Evolutionary conservation across 2,329 filamentous ascomycete species (phyloP), one percentile per base, ranked within the genome.

Genomic region (Coniochaeta sp.): DNA sequence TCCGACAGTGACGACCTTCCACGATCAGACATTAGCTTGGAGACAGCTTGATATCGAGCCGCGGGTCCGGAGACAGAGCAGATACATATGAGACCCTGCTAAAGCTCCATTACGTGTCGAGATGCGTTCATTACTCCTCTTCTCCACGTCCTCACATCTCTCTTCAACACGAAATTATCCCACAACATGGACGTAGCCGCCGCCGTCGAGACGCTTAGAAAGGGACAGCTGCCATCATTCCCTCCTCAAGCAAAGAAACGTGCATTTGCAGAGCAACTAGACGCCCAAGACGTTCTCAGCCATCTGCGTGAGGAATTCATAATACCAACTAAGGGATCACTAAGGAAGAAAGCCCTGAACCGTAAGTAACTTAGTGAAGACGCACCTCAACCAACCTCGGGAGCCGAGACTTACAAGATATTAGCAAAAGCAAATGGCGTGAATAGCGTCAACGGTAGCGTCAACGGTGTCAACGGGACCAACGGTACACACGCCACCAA

Each of bases 311-410:
- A 82, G 22, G 79, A 92, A 58, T 96, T 92, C 65, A 77, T 86
- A 47, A 83, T 95, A 45, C 91, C 91, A 0, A 86, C 86, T 3
- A 89, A 83, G 65, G 73, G 72, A 9, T 88, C 91, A 35, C 68
- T 94, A 45, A 83, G 78, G 64, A 79, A 86, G 57, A 85, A 75
- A 56, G 81, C 76, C 0, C 66, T 88, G 9, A 67, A 73, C 10
- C 9, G 16, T 22, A 14, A 9, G 10, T 12, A 12, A 42, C 42
- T 9, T 14, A 32, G 8, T 9, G 22, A 28, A 47, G 5, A 6
- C 14, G 45, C n/a, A 40, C 14, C 18, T 12, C 33, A 42, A 14
- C 4, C 12, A 18, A 14, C 16, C 14, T 4, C 3, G 4, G 16
- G 13, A 14, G 6, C 38, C 26, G 10, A 42, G 26, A 22, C 20